Evolutionary conservation across 306 rosid genomes (phyloP), one percentile per base, ranked within the genome.

Genomic region (Castanea sativa): DNA sequence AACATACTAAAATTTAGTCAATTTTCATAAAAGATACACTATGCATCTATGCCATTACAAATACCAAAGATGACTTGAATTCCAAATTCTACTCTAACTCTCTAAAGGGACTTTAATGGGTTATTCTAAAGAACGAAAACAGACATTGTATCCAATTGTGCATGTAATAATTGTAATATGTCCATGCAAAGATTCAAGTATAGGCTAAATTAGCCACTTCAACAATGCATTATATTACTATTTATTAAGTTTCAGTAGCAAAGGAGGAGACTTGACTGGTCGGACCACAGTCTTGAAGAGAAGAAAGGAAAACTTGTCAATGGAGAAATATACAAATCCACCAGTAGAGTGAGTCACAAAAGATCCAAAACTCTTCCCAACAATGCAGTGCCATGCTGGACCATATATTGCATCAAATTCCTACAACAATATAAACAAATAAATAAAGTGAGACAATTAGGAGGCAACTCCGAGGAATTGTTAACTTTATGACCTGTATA

Each of bases 321-420:
- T 33, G 9, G 79, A 80, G 57, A 52, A 80, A 67, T 80, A 80
- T n/a, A 80, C 71, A 69, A 80, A 80, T 16, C 83, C 83, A 10
- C 83, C 83, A 20, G 70, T 67, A 19, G 83, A 80, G 57, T 74
- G 75, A 1, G 83, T 80, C 79, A 80, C 83, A 43, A 80, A 74
- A 73, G 83, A 80, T 21, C 83, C 83, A 23, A 59, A 81, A 19
- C 77, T 76, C 63, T 81, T 81, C 56, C 84, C 84, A 63, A 58
- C 84, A 19, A 81, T 63, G 76, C 84, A 81, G 64, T 81, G 84
- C 84, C 84, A 81, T 23, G 84, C 84, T 70, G 69, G 71, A 5
- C 84, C 84, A 33, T 75, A 76, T 30, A 51, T 15, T 13, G 29
- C 56, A 27, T 71, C 80, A 64, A 81, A 76, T 72, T 81, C 73